Conservation (phyloP, 345 rosid genomes). For the Erysimum cheiranthoides region DNA sequence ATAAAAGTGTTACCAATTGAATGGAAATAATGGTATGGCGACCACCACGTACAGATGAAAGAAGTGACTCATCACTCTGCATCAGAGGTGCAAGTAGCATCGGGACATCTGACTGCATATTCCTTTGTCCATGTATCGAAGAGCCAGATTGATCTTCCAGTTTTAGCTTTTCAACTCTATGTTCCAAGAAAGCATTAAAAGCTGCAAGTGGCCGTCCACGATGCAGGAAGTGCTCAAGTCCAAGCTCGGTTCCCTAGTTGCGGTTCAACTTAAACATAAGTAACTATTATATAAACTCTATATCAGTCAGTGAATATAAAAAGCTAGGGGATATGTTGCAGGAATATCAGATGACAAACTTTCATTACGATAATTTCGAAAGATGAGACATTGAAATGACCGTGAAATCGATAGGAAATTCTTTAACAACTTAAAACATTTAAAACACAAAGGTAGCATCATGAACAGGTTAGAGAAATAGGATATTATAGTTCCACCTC, state of each 20-base stretch:
- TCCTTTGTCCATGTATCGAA: conserved; percentile 62
- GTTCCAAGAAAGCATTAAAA: conserved; percentile 77
- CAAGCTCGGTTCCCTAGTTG: conserved; percentile 79
- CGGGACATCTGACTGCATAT: conserved; percentile 89
- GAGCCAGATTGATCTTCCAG: conserved; percentile 60
- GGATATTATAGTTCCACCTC: conserved; percentile 53
- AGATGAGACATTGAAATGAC: conserved; percentile 18
- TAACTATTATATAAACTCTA: conserved; percentile 13
- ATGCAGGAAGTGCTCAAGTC: conserved; percentile 91
- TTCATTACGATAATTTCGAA: conserved; percentile 18
- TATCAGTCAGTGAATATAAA: conserved; percentile 9
- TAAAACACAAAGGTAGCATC: conserved; percentile 16
- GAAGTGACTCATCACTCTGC: conserved; percentile 69
- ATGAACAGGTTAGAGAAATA: conserved; percentile 34
- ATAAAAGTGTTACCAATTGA: conserved; percentile 13
- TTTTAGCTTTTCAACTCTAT: conserved; percentile 74
- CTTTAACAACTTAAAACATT: conserved; percentile 29
- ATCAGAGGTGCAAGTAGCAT: conserved; percentile 79
- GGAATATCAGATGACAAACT: conserved; percentile 32
- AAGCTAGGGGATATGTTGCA: conserved; percentile 29
- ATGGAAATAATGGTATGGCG: conserved; percentile 26
- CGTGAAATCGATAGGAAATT: conserved; percentile 16
- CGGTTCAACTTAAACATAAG: conserved; percentile 32
- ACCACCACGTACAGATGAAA: conserved; percentile 77
- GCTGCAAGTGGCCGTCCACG: conserved; percentile 99